Evolutionary conservation across 306 rosid genomes (phyloP), one percentile per base, ranked within the genome.

Genomic region (Cicer arietinum): DNA sequence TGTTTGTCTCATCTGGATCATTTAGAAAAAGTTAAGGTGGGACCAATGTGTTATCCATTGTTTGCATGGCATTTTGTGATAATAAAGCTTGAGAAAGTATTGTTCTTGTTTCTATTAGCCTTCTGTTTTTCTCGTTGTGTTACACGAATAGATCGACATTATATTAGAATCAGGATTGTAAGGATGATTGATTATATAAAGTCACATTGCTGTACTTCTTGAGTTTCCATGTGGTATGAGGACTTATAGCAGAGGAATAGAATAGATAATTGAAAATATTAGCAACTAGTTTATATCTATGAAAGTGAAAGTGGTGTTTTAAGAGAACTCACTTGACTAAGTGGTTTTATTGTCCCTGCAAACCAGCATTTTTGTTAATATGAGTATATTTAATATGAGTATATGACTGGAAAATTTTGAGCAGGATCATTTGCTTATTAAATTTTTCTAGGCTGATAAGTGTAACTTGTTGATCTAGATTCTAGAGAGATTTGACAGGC

Each of bases 351-450:
- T 44, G 25, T 41, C 13, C 47, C 56, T 67, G 40, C 48, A 35
- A 67, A 76, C 39, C 58, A 10, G 7, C 11, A 54, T 66, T 66
- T 76, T 79, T 46, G 46, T 53, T 63, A 40, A 60, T 40, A 69
- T 6, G 22, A 6, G 42, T 30, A 44, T 22, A 13, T 64, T 53
- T 63, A 40, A 60, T 40, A 69, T 6, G 22, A 6, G 42, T 30
- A 44, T 22, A 13, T 64, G 14, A 46, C 53, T 61, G 12, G 48
- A 61, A 51, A 71, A 71, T 6, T 7, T 68, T 71, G 42, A 57
- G 40, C 71, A 20, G n/a, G 58, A 51, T 45, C 41, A 71, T 61
- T 62, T 71, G 30, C 67, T 8, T 60, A 37, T 1, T 68, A 68
- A 46, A 68, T 39, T 42, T 22, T 66, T 42, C 20, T 53, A 4